Base-by-base conservation (phyloP, 139 green algal genomes). In the Desmodesmus armatus region DNA sequence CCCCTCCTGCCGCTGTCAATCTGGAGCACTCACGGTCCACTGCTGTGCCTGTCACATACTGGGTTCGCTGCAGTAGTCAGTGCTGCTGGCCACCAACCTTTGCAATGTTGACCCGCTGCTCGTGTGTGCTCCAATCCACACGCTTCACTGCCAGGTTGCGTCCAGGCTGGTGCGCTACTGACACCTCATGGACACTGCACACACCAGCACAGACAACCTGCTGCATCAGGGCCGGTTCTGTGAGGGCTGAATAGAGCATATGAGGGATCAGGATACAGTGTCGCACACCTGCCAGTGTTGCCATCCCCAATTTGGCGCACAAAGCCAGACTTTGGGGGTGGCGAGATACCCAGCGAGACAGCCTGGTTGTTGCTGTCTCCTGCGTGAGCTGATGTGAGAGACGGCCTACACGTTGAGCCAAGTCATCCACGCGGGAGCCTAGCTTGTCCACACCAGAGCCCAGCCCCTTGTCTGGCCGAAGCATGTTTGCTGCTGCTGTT, bases 121-220 rank as follows among this genome's bases (percentile, higher is more conserved):
- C 78, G 23, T 84, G 62, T 3, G 62, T 66, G 62, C 78, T 76
- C 78, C 78, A 84, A n/a, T 76, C 63, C 0, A 84, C 49, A 2
- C 78, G 43, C 43, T 84, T 84, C 0, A 84, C 78, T 47, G 78
- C 78, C 11, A 84, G 55, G 7, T 55, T 53, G 3, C 35, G 39
- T 23, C 69, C 69, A 33, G 55, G 76, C 15, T 23, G 33, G 37
- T 80, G 47, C 21, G 33, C 73, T 17, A 71, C 35, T 33, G 53
- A 60, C 53, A 71, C 76, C 37, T 82, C 76, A 40, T 82, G 76
- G 5, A 82, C 76, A 55, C 76, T 82, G 76, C 76, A 71, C 33
- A 69, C 4, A 37, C 6, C 25, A 69, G n/a, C 4, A 69, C 4
- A 72, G 0, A 25, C 62, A 43, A 39, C n/a, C 21, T 11, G 31